phyloP scores from a whole-genome alignment of 352 stramenopile species.

The Phytophthora sojae region DNA sequence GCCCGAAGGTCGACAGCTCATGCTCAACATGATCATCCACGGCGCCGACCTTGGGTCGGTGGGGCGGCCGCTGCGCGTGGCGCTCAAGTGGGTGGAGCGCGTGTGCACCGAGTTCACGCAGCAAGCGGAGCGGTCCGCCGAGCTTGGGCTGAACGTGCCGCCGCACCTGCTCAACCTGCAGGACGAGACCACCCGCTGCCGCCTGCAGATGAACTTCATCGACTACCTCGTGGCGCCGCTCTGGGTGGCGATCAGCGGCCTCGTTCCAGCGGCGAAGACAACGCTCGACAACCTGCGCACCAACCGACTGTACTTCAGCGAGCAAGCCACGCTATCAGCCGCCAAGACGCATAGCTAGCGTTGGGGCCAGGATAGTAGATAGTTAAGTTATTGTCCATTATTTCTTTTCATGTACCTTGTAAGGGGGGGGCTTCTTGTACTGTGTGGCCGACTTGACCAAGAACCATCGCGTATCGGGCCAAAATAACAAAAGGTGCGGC shows the following conservation, averaged over 20 bases:
- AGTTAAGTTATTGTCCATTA: constrained; percentile 25
- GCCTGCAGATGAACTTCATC: constrained; percentile 87
- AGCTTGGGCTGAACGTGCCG: constrained; percentile 65
- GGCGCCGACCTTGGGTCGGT: constrained; percentile 74
- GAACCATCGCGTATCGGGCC: neutral
- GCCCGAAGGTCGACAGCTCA: constrained; percentile 69
- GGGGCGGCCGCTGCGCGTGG: constrained; percentile 51
- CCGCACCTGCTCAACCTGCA: constrained; percentile 83
- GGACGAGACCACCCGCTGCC: constrained; percentile 65
- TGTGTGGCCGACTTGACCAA: neutral
- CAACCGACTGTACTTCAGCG: constrained; percentile 80
- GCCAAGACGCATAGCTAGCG: constrained; percentile 34
- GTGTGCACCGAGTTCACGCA: constrained; percentile 84
- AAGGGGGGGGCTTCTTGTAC: neutral
- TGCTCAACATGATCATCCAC: constrained; percentile 90
- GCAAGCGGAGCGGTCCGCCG: constrained; percentile 68
- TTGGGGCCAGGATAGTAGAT: neutral
- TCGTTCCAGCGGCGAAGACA: constrained; percentile 59
- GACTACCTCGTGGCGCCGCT: constrained; percentile 84
- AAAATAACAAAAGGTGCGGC: neutral
- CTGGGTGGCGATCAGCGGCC: constrained; percentile 66
- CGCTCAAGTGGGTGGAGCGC: constrained; percentile 73
- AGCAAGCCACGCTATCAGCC: constrained; percentile 61
- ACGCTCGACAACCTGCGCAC: constrained; percentile 58
- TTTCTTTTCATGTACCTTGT: neutral